These are phyloP conservation scores for Chaetomium fimeti DNA, from an alignment of 495 filamentous ascomycete genomes.

Conservation along the genomic window DNA sequence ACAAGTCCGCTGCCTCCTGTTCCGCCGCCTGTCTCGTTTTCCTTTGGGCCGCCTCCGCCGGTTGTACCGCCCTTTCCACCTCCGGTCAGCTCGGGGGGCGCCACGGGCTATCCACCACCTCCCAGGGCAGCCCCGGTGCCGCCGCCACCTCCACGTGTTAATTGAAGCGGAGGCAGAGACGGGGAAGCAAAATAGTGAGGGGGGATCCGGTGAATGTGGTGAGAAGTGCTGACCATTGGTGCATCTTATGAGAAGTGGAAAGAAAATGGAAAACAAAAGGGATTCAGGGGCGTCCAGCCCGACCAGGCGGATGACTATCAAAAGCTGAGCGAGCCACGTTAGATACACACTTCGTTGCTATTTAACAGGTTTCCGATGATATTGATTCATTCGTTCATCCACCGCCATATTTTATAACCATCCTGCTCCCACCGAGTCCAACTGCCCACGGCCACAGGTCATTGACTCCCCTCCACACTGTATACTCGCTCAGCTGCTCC, in stretches of 20 bases:
- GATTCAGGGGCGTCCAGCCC: too few species aligned
- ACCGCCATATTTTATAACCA: too few species aligned
- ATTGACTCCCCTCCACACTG: neutral
- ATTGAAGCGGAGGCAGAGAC: neutral
- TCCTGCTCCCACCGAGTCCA: neutral
- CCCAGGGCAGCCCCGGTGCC: neutral
- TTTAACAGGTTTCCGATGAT: too few species aligned
- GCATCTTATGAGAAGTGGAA: too few species aligned
- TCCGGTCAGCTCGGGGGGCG: neutral
- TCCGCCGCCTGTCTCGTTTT: neutral
- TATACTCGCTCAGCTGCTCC: constrained; percentile 27
- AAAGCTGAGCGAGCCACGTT: too few species aligned
- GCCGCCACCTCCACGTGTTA: neutral
- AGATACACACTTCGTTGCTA: too few species aligned
- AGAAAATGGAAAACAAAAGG: neutral
- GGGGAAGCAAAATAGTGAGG: neutral
- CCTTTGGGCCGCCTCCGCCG: neutral
- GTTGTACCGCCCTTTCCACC: constrained; percentile 3
- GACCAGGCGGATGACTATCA: too few species aligned
- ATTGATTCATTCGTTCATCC: too few species aligned
- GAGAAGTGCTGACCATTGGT: neutral
- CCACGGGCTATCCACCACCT: neutral
- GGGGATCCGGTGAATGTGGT: too few species aligned
- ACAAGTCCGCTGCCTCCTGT: neutral
- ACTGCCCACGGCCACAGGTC: neutral